Evolutionary conservation across 768 basidiomycete species (phyloP), one percentile per base, ranked within the genome.

Genomic region (Pisolithus albus): DNA sequence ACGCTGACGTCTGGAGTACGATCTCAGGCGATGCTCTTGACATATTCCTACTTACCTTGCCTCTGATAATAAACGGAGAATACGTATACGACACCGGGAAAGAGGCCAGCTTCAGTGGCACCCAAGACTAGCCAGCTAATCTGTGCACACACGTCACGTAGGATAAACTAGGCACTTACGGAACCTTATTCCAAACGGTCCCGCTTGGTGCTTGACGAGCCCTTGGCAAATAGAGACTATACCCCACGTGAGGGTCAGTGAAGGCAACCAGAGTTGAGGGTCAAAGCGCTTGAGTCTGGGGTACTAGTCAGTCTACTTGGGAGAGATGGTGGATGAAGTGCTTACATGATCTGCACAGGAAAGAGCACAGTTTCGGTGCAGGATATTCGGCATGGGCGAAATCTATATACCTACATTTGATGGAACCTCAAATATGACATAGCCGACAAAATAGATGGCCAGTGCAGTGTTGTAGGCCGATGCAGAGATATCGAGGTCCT

Each of bases 61-160:
- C 78, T 65, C 37, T 72, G 65, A 61, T 83, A 84, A 59, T 79
- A 84, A 7, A 81, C 74, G 6, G 79, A 80, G 58, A 83, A 80
- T 4, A 80, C 59, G 58, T 76, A 82, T 24, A 82, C 72, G 3
- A 77, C 73, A n/a, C 80, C 79, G 7, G 79, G 79, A 59, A 81
- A 80, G 26, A 79, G 51, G 32, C 81, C 81, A n/a, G 81, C 81
- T 68, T 83, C 80, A 0, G 81, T 73, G 9, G 68, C 68, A 16
- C 81, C 82, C 2, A 83, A 72, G 32, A 81, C 80, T 82, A 47
- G 40, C 36, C 5, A 11, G 37, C 7, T 7, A 3, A 4, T n/a
- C 52, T 30, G 10, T 23, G 23, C 23, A 43, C 30, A 47, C n/a
- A 39, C 23, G 24, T 15, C 24, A 23, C 26, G 2, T 26, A 34